phyloP scores from a whole-genome alignment of 1,284 basidiomycete species.

The Ganoderma sinense region DNA sequence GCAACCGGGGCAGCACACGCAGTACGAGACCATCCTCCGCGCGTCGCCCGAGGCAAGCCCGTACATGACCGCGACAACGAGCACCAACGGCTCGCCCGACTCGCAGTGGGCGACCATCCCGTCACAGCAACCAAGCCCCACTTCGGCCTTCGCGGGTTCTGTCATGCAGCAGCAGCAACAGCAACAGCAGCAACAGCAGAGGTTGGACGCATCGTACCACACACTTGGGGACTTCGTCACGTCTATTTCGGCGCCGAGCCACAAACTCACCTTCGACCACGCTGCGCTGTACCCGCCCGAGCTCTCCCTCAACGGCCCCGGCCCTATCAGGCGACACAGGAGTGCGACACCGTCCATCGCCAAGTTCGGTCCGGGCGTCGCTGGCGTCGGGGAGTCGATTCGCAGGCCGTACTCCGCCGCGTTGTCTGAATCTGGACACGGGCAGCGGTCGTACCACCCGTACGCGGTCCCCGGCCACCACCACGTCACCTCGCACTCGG shows the following conservation, averaged over 20 bases:
- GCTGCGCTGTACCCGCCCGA: slow-evolving; percentile 53
- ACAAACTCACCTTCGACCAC: slow-evolving; percentile 73
- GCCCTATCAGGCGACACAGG: slow-evolving; percentile 71
- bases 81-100: slow-evolving; percentile 40
- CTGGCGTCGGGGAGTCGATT: slow-evolving; percentile 48
- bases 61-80: slow-evolving; percentile 14
- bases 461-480: slow-evolving; percentile 49
- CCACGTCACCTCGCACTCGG: slow-evolving; percentile 44
- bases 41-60: slow-evolving; percentile 13
- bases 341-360: slow-evolving; percentile 76
- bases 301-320: slow-evolving; percentile 44
- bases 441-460: slow-evolving; percentile 54
- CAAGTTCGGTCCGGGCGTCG: slow-evolving; percentile 38
- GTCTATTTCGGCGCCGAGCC: slow-evolving; percentile 71
- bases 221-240: slow-evolving; percentile 36
- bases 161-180: slow-evolving; percentile 13
- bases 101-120: slow-evolving; percentile 46
- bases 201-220: slow-evolving; percentile 29
- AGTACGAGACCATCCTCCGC: slow-evolving; percentile 29
- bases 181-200: slow-evolving; percentile 19
- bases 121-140: slow-evolving; percentile 10
- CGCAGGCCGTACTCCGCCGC: slow-evolving; percentile 59
- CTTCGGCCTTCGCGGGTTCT: not conserved
- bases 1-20: not conserved
- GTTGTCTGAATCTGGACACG: slow-evolving; percentile 43